phyloP scores from a whole-genome alignment of 2,329 filamentous ascomycete genomes.

The Alternaria tenuissima region DNA sequence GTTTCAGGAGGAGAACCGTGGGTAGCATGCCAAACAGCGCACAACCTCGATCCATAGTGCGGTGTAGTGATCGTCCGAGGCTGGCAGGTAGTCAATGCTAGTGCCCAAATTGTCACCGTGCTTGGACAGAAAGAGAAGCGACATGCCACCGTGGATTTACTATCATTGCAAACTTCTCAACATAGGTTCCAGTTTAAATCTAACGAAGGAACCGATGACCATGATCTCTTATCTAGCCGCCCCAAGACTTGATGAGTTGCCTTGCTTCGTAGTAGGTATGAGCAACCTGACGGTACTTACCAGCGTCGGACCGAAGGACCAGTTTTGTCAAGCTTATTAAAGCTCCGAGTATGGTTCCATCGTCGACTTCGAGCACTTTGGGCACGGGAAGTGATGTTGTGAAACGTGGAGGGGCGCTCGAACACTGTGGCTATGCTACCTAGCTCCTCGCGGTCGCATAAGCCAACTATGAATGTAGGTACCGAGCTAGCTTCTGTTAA shows the following conservation, averaged over 20 bases:
- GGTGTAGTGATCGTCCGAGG: not conserved
- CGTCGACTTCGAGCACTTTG: not conserved
- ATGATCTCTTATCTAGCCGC: not conserved
- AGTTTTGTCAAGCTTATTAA: not conserved
- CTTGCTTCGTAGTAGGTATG: not conserved
- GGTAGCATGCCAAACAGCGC: not conserved
- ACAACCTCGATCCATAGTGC: not conserved
- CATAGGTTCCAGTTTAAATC: not conserved
- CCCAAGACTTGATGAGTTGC: not conserved
- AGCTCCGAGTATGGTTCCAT: not conserved
- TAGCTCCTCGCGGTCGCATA: not conserved
- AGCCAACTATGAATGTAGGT: not conserved
- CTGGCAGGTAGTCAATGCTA: not conserved
- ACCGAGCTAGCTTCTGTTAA: not conserved
- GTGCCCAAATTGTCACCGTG: not conserved
- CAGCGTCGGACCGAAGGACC: not conserved
- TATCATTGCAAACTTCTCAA: not conserved
- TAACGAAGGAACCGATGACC: not conserved
- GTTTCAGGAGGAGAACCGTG: slow-evolving; percentile 2
- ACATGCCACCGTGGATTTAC: not conserved
- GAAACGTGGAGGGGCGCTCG: not conserved
- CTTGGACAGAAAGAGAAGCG: not conserved
- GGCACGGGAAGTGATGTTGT: not conserved
- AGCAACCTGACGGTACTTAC: not conserved
- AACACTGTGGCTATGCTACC: not conserved